Conservation (phyloP, 805 yeast genomes). For the Hyphopichia homilentoma region DNA sequence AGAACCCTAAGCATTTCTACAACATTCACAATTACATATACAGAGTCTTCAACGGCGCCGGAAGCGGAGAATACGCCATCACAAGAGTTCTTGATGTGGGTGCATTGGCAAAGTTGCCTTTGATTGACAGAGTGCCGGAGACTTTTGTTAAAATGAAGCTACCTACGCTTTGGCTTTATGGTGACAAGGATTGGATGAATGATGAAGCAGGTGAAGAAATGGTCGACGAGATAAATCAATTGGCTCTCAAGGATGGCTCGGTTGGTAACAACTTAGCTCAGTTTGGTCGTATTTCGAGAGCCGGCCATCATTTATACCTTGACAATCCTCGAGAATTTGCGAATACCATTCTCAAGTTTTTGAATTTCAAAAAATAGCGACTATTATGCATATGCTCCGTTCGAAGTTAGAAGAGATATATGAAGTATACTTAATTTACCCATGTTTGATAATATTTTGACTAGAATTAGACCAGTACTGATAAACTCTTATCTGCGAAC, state of each 20-base stretch:
- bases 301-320: conserved; percentile 55
- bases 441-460: too few relatives aligned
- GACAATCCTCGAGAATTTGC: conserved; percentile 44
- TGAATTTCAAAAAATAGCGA: conserved; percentile 17
- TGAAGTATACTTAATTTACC: too few relatives aligned
- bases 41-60: conserved; percentile 49
- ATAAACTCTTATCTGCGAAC: too few relatives aligned
- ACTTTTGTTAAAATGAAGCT: conserved; percentile 36
- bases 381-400: too few relatives aligned
- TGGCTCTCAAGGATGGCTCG: conserved; percentile 20
- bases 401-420: too few relatives aligned
- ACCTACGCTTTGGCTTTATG: conserved; percentile 59
- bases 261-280: conserved; percentile 25
- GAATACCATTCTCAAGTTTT: conserved; percentile 27
- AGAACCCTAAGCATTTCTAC: conserved; percentile 29
- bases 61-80: conserved; percentile 63
- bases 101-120: conserved; percentile 54
- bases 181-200: conserved; percentile 72
- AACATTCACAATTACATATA: conserved; percentile 54
- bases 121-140: conserved; percentile 47
- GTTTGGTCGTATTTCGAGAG: conserved; percentile 33
- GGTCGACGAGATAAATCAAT: conserved; percentile 28
- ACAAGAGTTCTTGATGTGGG: conserved; percentile 60
- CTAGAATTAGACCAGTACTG: too few relatives aligned
- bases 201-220: conserved; percentile 52